Evolutionary conservation across 2,329 filamentous ascomycete species (phyloP), one percentile per base, ranked within the genome.

Genomic region (Neonectria faginata): DNA sequence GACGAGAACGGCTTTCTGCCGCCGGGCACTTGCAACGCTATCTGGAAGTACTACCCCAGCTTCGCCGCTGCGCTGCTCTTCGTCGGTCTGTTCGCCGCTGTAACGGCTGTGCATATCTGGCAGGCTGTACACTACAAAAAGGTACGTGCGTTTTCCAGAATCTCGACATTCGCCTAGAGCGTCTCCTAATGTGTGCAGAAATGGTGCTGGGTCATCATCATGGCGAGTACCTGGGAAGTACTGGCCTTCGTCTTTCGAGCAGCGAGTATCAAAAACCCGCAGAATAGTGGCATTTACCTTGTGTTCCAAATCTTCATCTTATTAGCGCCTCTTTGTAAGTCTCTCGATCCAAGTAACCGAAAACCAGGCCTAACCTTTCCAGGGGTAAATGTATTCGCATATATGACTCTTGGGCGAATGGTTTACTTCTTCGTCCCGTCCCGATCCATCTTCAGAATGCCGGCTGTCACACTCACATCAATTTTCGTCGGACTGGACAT

Each of bases 311-410:
- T 73, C 0, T 74, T 74, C 3, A 73, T 74, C 22, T 58, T 74
- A 0, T 55, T 72, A 0, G 69, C 70, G 0, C 71, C 71, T 11
- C 63, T 73, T 1, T 73, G 71, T 73, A 68, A 10, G 67, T 64
- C 25, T n/a, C 11, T 4, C 4, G n/a, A 11, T 2, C 16, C 2
- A 1, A 25, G 2, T 10, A 9, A 9, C 1, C 5, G 0, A 1
- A 1, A 0, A 1, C 2, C 10, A 14, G 9, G 1, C 25, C 60
- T 73, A 29, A 73, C 55, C 22, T 0, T 0, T 1, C 2, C 33
- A 79, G 78, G 77, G 78, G 74, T 84, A n/a, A 84, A 84, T 62
- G 81, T 81, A 2, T 84, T 81, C 64, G 77, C 78, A 27, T 84
- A 83, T 71, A 82, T 84, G 79, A 74, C 80, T 4, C 74, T 84